These are phyloP conservation scores for Pseudotsuga menziesii DNA, from an alignment of 75 land plant species.

Conservation along the genomic window DNA sequence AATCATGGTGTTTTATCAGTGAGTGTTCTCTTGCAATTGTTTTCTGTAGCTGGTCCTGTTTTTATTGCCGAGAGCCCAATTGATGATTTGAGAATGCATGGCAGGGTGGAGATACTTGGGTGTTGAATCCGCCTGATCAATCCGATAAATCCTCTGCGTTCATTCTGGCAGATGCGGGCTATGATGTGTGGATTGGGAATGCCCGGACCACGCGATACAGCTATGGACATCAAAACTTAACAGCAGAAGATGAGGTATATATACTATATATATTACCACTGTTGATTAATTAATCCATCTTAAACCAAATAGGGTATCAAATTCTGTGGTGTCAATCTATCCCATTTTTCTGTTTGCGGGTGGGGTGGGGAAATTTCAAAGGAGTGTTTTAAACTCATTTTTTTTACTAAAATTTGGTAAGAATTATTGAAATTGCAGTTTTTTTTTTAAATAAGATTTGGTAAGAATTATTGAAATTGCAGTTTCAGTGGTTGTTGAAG, in stretches of 20 bases:
- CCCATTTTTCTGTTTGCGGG: too few species aligned
- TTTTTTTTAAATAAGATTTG: too few species aligned
- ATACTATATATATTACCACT: too few species aligned
- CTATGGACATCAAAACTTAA: constrained; percentile 17
- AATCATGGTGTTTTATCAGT: constrained; percentile 63
- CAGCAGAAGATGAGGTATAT: not conserved
- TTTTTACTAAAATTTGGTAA: too few species aligned
- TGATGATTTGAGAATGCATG: not conserved
- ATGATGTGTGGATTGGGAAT: constrained; percentile 44
- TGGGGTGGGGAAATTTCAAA: too few species aligned
- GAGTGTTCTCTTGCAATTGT: not conserved
- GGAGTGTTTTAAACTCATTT: too few species aligned
- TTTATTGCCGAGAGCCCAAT: not conserved
- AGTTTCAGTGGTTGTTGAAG: too few species aligned
- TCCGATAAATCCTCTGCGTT: constrained; percentile 17
- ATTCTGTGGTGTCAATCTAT: too few species aligned
- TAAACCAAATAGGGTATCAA: too few species aligned
- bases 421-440: too few species aligned
- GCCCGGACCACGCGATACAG: constrained; percentile 27
- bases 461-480: too few species aligned
- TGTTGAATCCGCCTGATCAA: constrained; percentile 23
- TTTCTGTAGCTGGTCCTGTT: not conserved
- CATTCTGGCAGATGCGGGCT: constrained; percentile 34
- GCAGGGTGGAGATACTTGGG: constrained; percentile 37
- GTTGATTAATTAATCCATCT: too few species aligned